Evolutionary conservation across 2,329 filamentous ascomycete genomes (phyloP).

Genomic region (Talaromyces piceae): DNA sequence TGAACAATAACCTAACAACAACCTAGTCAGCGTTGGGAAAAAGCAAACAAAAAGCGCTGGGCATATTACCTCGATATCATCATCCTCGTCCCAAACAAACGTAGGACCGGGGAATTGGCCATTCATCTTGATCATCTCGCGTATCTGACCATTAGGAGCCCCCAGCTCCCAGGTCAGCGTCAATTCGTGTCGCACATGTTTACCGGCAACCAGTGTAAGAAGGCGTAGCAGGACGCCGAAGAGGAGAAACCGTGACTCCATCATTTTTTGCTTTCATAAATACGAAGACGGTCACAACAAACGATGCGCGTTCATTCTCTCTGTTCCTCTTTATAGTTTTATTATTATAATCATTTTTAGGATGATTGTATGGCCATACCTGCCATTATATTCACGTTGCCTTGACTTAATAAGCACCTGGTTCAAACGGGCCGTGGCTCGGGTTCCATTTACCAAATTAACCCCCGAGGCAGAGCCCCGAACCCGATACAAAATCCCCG

Average conservation of each 20-base stretch:
- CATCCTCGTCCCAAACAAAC: conserved; percentile 15
- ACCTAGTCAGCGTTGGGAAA: background rate
- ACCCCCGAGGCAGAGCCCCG: background rate
- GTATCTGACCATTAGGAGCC: conserved; percentile 18
- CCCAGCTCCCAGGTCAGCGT: conserved; percentile 16
- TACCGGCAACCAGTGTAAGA: background rate
- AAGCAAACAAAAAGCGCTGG: no score
- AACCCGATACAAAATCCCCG: background rate
- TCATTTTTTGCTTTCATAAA: background rate
- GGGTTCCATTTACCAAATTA: background rate
- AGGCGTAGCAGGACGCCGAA: background rate
- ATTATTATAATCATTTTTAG: no score
- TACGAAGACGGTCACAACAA: background rate
- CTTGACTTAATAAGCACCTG: background rate
- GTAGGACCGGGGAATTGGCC: conserved; percentile 17
- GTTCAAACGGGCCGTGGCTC: background rate
- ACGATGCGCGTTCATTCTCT: background rate
- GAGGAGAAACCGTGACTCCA: background rate
- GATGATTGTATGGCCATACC: background rate
- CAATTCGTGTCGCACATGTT: conserved; percentile 9
- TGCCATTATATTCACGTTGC: background rate
- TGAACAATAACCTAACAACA: conserved; percentile 14
- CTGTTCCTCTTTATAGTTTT: background rate
- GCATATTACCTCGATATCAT: conserved; percentile 10
- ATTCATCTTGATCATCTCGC: conserved; percentile 19